Conservation (phyloP, 2,329 filamentous ascomycete genomes). For the Phialocephala sp. region DNA sequence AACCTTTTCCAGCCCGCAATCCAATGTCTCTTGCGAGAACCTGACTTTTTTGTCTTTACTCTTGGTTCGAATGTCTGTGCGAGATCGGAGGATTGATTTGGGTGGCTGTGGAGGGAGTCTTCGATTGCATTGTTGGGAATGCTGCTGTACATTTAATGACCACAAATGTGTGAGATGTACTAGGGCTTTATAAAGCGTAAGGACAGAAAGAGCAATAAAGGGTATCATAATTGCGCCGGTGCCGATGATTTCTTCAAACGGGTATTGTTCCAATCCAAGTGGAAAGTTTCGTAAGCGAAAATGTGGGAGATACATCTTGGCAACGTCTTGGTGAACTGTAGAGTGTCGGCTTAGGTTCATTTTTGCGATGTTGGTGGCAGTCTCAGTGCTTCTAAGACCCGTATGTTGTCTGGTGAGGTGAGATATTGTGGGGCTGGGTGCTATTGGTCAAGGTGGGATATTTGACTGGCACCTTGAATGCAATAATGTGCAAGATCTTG, state of each 20-base stretch:
- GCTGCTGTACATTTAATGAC: not conserved
- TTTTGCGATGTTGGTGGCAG: not conserved
- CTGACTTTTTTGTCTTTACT: not conserved
- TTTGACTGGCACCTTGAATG: not conserved
- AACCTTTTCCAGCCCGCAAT: not conserved
- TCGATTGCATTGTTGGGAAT: not conserved
- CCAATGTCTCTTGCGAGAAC: not conserved
- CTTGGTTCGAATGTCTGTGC: not conserved
- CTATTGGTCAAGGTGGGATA: too few relatives aligned
- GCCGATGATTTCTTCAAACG: not conserved
- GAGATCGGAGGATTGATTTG: not conserved
- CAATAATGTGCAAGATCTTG: not conserved
- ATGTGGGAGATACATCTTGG: not conserved
- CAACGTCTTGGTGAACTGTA: not conserved
- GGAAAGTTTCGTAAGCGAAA: not conserved
- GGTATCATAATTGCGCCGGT: not conserved
- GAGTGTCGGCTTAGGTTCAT: not conserved
- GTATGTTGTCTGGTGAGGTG: not conserved
- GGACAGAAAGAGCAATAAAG: not conserved
- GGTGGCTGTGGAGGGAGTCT: not conserved
- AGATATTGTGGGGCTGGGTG: not conserved
- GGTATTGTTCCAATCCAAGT: not conserved
- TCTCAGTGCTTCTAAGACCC: not conserved
- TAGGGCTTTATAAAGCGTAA: not conserved
- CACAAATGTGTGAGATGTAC: too few relatives aligned